These are phyloP conservation scores for Dalbergia cultrata DNA, from an alignment of 306 rosid genomes.

Conservation along the genomic window DNA sequence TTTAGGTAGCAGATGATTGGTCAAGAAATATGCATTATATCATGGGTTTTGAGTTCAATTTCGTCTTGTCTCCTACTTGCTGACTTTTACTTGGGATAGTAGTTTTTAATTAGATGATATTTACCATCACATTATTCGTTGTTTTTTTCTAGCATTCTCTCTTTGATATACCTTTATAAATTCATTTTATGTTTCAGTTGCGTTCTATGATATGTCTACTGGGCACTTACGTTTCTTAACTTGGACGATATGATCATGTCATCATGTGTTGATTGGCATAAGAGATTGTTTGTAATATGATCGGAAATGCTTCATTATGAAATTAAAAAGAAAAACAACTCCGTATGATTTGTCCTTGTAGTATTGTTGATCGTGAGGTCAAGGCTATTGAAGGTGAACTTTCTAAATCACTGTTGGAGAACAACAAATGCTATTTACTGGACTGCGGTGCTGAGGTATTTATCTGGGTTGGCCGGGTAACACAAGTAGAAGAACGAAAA, in stretches of 20 bases:
- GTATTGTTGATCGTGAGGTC: slow-evolving; percentile 76
- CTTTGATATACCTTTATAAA: background rate
- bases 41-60: slow-evolving; percentile 5
- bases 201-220: background rate
- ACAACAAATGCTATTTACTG: slow-evolving; percentile 84
- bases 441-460: slow-evolving; percentile 93
- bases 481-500: slow-evolving; percentile 98
- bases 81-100: background rate
- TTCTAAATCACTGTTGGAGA: slow-evolving; percentile 87
- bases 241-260: slow-evolving; percentile 12
- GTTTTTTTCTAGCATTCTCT: background rate
- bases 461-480: slow-evolving; percentile 92
- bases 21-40: slow-evolving; percentile 23
- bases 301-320: slow-evolving; percentile 7
- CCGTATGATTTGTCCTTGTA: slow-evolving; percentile 52
- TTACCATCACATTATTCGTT: background rate
- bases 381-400: slow-evolving; percentile 79
- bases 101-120: slow-evolving; percentile 1
- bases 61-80: slow-evolving; percentile 9
- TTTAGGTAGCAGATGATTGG: background rate
- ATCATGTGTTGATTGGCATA: slow-evolving; percentile 24
- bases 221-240: slow-evolving; percentile 17
- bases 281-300: background rate
- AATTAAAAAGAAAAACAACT: slow-evolving; percentile 36
- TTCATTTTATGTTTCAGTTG: slow-evolving; percentile 23